These are phyloP conservation scores for Mariannaea elegans DNA, from an alignment of 2,329 filamentous ascomycete genomes.

Conservation along the genomic window DNA sequence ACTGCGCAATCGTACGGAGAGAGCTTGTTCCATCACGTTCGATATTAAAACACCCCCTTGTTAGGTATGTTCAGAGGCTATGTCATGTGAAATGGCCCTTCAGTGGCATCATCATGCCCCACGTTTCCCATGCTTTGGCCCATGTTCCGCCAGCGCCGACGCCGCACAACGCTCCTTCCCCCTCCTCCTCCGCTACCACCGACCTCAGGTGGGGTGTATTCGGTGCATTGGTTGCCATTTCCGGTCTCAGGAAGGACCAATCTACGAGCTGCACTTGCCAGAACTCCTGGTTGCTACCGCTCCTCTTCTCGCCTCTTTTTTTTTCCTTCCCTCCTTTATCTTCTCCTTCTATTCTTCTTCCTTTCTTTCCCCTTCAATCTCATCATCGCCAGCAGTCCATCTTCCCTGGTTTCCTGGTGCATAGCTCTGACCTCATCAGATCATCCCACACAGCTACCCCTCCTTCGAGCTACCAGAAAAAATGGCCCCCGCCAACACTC, in stretches of 20 bases:
- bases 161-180: slow-evolving; percentile 18
- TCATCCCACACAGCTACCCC: slow-evolving; percentile 9
- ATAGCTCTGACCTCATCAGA: slow-evolving; percentile 16
- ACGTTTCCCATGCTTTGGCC: slow-evolving; percentile 19
- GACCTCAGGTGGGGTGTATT: slow-evolving; percentile 3
- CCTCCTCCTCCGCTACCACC: slow-evolving; percentile 24
- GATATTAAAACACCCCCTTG: neutral
- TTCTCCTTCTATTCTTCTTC: neutral
- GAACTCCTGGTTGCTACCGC: slow-evolving; percentile 11
- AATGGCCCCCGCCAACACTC: slow-evolving; percentile 86
- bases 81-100: slow-evolving; percentile 26
- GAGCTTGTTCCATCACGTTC: neutral
- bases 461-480: slow-evolving; percentile 16
- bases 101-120: slow-evolving; percentile 39
- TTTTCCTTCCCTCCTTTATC: neutral
- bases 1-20: too few species aligned
- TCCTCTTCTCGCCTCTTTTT: slow-evolving; percentile 29
- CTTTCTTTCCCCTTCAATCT: neutral
- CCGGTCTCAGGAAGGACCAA: slow-evolving; percentile 21
- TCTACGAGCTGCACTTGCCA: slow-evolving; percentile 13
- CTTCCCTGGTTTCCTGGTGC: neutral
- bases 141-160: slow-evolving; percentile 24
- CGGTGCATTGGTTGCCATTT: slow-evolving; percentile 5
- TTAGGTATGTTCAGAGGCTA: slow-evolving; percentile 5
- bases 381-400: neutral